Evolutionary conservation across 2,329 filamentous ascomycete genomes (phyloP).

Genomic region (Colletotrichum godetiae): DNA sequence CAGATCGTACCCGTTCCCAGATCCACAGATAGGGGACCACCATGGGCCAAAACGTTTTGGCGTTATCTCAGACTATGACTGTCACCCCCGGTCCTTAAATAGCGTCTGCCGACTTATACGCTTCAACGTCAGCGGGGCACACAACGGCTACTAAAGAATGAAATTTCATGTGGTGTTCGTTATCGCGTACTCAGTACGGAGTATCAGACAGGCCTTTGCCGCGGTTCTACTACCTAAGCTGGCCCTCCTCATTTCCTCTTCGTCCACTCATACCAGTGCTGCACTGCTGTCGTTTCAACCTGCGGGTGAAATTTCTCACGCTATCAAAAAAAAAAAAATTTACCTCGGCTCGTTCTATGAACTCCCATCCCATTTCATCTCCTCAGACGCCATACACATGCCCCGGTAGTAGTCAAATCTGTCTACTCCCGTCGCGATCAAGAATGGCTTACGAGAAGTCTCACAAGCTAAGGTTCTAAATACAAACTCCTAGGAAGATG

Average conservation of each 20-base stretch:
- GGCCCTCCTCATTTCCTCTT: neutral
- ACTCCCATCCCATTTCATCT: no score
- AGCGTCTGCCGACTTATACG: neutral
- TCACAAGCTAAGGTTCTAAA: no score
- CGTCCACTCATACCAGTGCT: neutral
- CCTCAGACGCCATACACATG: no score
- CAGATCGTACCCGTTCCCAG: constrained; percentile 30
- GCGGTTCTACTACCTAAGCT: neutral
- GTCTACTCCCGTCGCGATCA: no score
- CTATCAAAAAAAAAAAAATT: no score
- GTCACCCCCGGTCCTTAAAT: neutral
- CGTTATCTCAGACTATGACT: constrained; percentile 32
- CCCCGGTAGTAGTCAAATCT: no score
- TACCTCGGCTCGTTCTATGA: no score
- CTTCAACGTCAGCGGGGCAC: neutral
- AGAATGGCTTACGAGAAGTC: no score
- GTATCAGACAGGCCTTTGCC: neutral
- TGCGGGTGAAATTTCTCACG: neutral
- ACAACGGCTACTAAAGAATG: neutral
- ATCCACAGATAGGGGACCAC: constrained; percentile 34
- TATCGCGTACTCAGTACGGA: neutral
- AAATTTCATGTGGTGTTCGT: neutral
- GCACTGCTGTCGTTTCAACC: neutral
- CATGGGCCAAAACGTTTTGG: neutral
- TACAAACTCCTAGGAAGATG: no score